phyloP scores from a whole-genome alignment of 2,329 filamentous ascomycete species.

The Coleophoma crateriformis region DNA sequence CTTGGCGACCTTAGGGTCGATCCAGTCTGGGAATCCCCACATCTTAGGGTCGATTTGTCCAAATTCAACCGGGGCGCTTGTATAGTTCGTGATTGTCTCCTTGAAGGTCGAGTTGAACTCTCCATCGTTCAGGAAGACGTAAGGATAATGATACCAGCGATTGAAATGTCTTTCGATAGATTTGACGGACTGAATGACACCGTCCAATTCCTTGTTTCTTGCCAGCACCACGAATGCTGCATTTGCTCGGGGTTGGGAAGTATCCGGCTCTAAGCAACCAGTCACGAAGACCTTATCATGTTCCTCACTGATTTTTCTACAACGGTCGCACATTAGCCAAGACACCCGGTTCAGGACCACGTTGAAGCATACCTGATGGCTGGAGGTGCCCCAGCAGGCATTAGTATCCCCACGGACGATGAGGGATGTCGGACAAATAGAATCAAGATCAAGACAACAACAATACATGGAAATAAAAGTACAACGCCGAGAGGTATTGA shows the following conservation, averaged over 20 bases:
- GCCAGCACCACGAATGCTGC: slow-evolving; percentile 94
- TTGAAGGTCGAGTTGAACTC: slow-evolving; percentile 96
- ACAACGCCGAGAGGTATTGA: slow-evolving; percentile 91
- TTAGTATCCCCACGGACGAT: slow-evolving; percentile 74
- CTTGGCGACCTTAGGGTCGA: slow-evolving; percentile 86
- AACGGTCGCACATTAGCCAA: slow-evolving; percentile 2
- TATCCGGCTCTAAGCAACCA: slow-evolving; percentile 80
- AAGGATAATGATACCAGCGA: slow-evolving; percentile 96
- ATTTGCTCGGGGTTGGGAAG: slow-evolving; percentile 76
- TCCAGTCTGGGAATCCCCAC: slow-evolving; percentile 98
- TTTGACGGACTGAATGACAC: slow-evolving; percentile 93
- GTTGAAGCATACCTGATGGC: slow-evolving; percentile 67
- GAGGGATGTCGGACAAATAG: slow-evolving; percentile 86
- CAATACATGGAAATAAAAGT: slow-evolving; percentile 84
- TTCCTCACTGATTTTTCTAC: slow-evolving; percentile 91
- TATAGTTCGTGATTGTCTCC: slow-evolving; percentile 81
- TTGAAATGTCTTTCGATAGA: slow-evolving; percentile 99
- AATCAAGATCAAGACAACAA: slow-evolving; percentile 84
- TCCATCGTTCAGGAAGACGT: slow-evolving; percentile 95
- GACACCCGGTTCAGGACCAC: background rate
- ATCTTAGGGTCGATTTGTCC: slow-evolving; percentile 85
- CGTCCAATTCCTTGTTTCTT: slow-evolving; percentile 92
- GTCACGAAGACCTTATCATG: slow-evolving; percentile 95
- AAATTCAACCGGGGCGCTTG: slow-evolving; percentile 83
- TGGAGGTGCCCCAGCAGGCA: slow-evolving; percentile 83